phyloP scores from a whole-genome alignment of 169 alveolate genomes.

The Cryptosporidium ubiquitum region DNA sequence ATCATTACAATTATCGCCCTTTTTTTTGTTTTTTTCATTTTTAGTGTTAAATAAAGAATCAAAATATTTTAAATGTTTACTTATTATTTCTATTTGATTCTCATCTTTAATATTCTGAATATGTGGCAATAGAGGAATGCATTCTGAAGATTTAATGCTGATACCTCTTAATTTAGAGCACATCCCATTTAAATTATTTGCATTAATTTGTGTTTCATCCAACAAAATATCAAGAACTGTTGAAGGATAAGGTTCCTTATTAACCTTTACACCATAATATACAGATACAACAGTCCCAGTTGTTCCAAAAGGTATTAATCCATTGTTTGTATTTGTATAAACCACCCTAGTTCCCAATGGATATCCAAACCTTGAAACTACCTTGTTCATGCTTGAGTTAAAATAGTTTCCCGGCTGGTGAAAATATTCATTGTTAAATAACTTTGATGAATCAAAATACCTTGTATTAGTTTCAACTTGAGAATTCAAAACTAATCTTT shows the following conservation, averaged over 20 bases:
- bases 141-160: background rate
- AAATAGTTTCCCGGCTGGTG: background rate
- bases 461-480: background rate
- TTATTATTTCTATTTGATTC: background rate
- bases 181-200: slow-evolving; percentile 23
- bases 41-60: background rate
- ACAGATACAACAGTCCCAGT: slow-evolving; percentile 27
- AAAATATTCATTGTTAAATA: background rate
- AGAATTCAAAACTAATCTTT: slow-evolving; percentile 14
- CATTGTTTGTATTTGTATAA: background rate
- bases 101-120: background rate
- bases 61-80: background rate
- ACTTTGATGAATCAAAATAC: background rate
- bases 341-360: slow-evolving; percentile 36
- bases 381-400: background rate
- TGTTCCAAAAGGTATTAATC: slow-evolving; percentile 47
- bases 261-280: slow-evolving; percentile 1
- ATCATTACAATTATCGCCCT: background rate
- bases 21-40: background rate
- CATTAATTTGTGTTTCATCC: slow-evolving; percentile 10
- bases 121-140: slow-evolving; percentile 29
- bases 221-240: slow-evolving; percentile 24
- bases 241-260: background rate
- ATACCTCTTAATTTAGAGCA: slow-evolving; percentile 52
- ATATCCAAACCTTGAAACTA: background rate